These are phyloP conservation scores for Alternaria infectoria DNA, from an alignment of 2,329 filamentous ascomycete genomes.

Conservation along the genomic window DNA sequence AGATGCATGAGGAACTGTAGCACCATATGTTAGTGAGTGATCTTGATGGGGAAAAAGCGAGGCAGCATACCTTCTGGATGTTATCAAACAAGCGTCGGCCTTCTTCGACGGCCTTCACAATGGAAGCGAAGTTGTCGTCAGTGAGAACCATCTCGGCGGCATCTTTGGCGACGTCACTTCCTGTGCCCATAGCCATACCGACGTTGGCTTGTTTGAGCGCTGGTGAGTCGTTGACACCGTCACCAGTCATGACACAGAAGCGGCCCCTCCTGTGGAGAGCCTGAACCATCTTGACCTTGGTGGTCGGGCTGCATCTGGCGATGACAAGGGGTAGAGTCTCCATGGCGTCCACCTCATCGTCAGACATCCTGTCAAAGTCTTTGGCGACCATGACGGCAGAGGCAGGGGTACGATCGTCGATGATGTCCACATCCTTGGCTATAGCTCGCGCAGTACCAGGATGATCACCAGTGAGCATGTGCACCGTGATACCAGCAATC, in stretches of 20 bases:
- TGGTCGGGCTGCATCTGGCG: slow-evolving; percentile 54
- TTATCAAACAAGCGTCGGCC: slow-evolving; percentile 51
- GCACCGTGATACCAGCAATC: slow-evolving; percentile 55
- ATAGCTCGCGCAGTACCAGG: slow-evolving; percentile 55
- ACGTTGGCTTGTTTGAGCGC: slow-evolving; percentile 51
- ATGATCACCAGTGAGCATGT: slow-evolving; percentile 59
- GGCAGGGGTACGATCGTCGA: slow-evolving; percentile 32
- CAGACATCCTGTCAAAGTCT: slow-evolving; percentile 53
- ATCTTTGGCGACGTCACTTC: slow-evolving; percentile 50
- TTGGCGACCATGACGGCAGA: slow-evolving; percentile 52
- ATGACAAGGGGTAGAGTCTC: slow-evolving; percentile 52
- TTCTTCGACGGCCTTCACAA: slow-evolving; percentile 51
- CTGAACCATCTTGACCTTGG: slow-evolving; percentile 57
- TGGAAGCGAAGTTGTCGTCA: slow-evolving; percentile 52
- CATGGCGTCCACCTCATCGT: slow-evolving; percentile 52
- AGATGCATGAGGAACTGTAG: slow-evolving; percentile 54
- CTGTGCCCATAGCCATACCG: slow-evolving; percentile 52
- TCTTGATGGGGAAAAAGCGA: not conserved
- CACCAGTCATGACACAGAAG: slow-evolving; percentile 54
- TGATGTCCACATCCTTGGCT: slow-evolving; percentile 55
- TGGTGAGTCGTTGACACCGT: slow-evolving; percentile 51
- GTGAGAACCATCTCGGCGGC: slow-evolving; percentile 51
- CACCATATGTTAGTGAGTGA: not conserved
- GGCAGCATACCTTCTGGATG: slow-evolving; percentile 44
- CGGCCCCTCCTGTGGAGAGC: slow-evolving; percentile 47